phyloP scores from a whole-genome alignment of 2,329 filamentous ascomycete species.

The Ilyonectria mors-panacis region DNA sequence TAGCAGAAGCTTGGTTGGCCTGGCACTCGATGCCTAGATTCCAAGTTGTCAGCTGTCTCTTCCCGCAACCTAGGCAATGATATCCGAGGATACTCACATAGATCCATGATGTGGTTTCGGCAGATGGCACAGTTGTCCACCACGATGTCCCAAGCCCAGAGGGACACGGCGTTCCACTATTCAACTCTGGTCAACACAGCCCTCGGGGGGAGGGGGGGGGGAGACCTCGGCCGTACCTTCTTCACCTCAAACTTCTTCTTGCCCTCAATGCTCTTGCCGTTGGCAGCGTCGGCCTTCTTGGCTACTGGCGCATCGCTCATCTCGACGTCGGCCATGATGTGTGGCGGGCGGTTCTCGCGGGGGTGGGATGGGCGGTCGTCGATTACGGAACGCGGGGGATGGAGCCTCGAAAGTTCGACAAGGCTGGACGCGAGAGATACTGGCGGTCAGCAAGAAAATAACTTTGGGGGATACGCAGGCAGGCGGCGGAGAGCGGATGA shows the following conservation, averaged over 20 bases:
- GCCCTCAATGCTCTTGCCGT: slow-evolving; percentile 70
- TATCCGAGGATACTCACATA: slow-evolving; percentile 74
- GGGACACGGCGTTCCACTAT: slow-evolving; percentile 97
- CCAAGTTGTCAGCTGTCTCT: slow-evolving; percentile 29
- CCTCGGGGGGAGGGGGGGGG: not conserved
- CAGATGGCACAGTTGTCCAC: slow-evolving; percentile 99
- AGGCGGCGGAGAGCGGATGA: slow-evolving; percentile 2
- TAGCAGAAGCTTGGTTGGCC: slow-evolving; percentile 97
- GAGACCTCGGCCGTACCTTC: slow-evolving; percentile 76
- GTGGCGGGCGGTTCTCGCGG: slow-evolving; percentile 11
- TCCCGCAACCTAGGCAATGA: not conserved
- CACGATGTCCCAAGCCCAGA: slow-evolving; percentile 99
- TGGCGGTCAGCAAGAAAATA: slow-evolving; percentile 16
- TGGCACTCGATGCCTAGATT: slow-evolving; percentile 92
- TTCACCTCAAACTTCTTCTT: slow-evolving; percentile 99
- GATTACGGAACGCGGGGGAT: slow-evolving; percentile 1
- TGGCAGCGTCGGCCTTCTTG: slow-evolving; percentile 68
- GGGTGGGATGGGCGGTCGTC: slow-evolving; percentile 14
- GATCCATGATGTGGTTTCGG: slow-evolving; percentile 99
- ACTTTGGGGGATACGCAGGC: not conserved
- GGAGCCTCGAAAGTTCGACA: not conserved
- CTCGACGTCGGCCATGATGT: slow-evolving; percentile 90
- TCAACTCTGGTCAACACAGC: slow-evolving; percentile 35
- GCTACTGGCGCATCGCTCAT: slow-evolving; percentile 88
- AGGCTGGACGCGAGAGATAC: not conserved